These are phyloP conservation scores for Cymbopogon citratus DNA, from an alignment of 176 grass and related monocot species.

Conservation along the genomic window DNA sequence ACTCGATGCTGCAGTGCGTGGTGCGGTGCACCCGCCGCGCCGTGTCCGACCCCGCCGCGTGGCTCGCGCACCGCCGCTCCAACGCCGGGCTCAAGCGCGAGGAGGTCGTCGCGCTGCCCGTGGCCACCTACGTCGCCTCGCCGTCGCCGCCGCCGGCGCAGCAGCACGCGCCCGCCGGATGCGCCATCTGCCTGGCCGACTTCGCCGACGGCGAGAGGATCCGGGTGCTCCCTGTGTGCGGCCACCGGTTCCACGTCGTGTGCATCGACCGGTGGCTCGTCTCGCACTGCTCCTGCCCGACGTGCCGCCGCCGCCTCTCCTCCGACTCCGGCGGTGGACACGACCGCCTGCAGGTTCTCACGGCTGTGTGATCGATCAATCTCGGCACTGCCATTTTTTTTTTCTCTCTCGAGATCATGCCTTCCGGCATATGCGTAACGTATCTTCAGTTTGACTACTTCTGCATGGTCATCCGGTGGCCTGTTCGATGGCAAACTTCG, in stretches of 20 bases:
- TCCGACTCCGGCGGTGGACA: neutral
- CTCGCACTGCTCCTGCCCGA: conserved; percentile 53
- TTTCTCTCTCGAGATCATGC: too few relatives aligned
- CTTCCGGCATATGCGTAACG: too few relatives aligned
- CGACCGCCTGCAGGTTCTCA: neutral
- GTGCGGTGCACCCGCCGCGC: conserved; percentile 57
- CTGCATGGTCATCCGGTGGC: neutral
- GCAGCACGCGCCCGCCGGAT: conserved; percentile 17
- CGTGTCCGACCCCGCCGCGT: conserved; percentile 43
- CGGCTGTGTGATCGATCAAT: neutral
- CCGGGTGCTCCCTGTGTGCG: conserved; percentile 49
- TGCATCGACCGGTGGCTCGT: conserved; percentile 71
- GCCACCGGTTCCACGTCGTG: conserved; percentile 57
- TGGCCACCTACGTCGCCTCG: conserved; percentile 21
- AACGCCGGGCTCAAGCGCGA: conserved; percentile 62
- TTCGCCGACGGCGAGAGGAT: conserved; percentile 57
- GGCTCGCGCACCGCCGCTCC: conserved; percentile 44
- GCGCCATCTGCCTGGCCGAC: conserved; percentile 67
- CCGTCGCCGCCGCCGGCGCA: neutral
- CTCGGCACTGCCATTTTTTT: neutral
- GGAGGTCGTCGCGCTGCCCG: conserved; percentile 42
- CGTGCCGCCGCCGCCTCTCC: conserved; percentile 43
- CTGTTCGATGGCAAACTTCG: conserved; percentile 1
- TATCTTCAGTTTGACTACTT: too few relatives aligned
- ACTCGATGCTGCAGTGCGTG: conserved; percentile 72